These are phyloP conservation scores for Thermochaetoides dissita DNA, from an alignment of 2,329 filamentous ascomycete species.

Conservation along the genomic window DNA sequence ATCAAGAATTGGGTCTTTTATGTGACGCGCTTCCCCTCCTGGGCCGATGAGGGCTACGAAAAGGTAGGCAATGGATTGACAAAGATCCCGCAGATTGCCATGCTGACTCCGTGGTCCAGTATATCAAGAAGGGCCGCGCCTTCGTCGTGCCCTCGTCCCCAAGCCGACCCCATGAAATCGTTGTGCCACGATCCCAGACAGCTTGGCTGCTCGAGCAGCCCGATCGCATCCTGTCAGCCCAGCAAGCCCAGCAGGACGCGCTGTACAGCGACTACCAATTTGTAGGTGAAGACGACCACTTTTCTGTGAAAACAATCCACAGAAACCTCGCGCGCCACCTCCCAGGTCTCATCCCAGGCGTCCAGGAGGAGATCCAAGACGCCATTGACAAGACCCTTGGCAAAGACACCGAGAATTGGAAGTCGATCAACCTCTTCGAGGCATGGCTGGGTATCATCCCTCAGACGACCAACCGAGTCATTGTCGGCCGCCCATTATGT, in stretches of 20 bases:
- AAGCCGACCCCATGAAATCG: conserved; percentile 28
- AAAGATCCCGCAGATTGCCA: too few species aligned
- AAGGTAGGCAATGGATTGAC: conserved; percentile 19
- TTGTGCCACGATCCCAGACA: conserved; percentile 29
- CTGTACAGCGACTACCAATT: conserved; percentile 30
- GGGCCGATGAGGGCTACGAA: conserved; percentile 29
- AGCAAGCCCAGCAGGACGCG: conserved; percentile 26
- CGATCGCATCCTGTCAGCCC: conserved; percentile 27
- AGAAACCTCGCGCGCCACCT: conserved; percentile 30
- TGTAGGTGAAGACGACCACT: conserved; percentile 25
- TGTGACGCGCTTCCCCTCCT: conserved; percentile 23
- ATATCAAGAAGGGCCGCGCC: conserved; percentile 26
- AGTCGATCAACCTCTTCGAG: conserved; percentile 30
- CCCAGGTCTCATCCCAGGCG: conserved; percentile 23
- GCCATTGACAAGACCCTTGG: conserved; percentile 24
- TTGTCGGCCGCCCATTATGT: conserved; percentile 25
- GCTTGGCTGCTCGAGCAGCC: conserved; percentile 34
- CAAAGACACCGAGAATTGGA: conserved; percentile 23
- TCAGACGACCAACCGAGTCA: conserved; percentile 28
- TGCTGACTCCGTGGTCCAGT: conserved; percentile 15
- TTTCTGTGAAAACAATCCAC: conserved; percentile 29
- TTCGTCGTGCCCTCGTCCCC: conserved; percentile 30
- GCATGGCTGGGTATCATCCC: conserved; percentile 29
- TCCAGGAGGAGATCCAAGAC: conserved; percentile 27
- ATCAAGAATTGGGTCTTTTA: conserved; percentile 28